Percentiles rank a stretch among this genome's conserved stretches.
Conservation (phyloP, 2,329 filamentous ascomycete species). For the Lachnellula subtilissima region DNA sequence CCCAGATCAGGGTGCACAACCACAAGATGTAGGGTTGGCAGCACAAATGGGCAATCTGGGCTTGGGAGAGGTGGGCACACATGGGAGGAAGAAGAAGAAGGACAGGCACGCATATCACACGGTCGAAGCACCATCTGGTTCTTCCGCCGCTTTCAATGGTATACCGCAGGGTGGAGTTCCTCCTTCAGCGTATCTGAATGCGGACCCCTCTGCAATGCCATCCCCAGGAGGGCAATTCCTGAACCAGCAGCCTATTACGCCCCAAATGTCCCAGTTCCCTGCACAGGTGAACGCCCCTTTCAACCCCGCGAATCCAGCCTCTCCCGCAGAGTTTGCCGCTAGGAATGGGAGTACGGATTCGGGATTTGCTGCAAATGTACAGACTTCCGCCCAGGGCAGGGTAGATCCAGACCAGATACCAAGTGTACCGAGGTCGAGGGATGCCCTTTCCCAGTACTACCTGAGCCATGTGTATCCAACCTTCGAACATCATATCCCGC, state of each 20-base stretch:
- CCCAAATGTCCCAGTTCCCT: slow-evolving; percentile 55
- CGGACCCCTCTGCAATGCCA: slow-evolving; percentile 41
- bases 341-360: slow-evolving; percentile 35
- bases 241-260: slow-evolving; percentile 38
- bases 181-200: slow-evolving; percentile 55
- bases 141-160: slow-evolving; percentile 65
- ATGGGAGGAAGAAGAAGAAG: slow-evolving; percentile 75
- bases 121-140: slow-evolving; percentile 66
- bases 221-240: slow-evolving; percentile 41
- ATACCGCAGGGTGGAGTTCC: slow-evolving; percentile 55
- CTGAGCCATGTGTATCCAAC: slow-evolving; percentile 87
- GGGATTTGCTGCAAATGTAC: slow-evolving; percentile 41
- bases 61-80: slow-evolving; percentile 49
- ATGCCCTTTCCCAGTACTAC: slow-evolving; percentile 77
- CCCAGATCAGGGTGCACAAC: slow-evolving; percentile 30
- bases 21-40: slow-evolving; percentile 49
- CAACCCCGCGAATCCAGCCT: slow-evolving; percentile 38
- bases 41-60: slow-evolving; percentile 76
- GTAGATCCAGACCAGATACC: slow-evolving; percentile 92
- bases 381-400: slow-evolving; percentile 63
- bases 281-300: slow-evolving; percentile 51
- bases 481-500: slow-evolving; percentile 88
- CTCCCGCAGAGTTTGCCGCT: slow-evolving; percentile 43
- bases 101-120: slow-evolving; percentile 89
- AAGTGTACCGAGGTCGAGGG: slow-evolving; percentile 80